Conservation (phyloP, 2,329 filamentous ascomycete species). For the Colletotrichum sp. region DNA sequence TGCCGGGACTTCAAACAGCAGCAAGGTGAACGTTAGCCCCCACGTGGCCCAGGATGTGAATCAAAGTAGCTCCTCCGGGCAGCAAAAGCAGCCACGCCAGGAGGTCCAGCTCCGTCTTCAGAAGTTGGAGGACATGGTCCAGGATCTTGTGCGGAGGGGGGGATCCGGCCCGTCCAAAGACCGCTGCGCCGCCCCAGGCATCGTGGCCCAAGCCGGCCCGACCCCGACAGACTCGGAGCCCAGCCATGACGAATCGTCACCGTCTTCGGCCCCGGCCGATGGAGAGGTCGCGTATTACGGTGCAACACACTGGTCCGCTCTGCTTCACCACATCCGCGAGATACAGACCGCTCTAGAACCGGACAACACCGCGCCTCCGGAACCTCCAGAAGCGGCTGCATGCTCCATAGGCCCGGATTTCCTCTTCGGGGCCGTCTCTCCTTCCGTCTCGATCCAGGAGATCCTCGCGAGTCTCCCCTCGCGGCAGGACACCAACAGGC, state of each 20-base stretch:
- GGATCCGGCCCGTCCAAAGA: background rate
- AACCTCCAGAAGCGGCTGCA: conserved; percentile 7
- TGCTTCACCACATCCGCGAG: conserved; percentile 46
- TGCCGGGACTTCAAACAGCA: background rate
- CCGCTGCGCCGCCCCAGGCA: background rate
- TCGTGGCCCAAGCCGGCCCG: background rate
- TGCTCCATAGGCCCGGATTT: conserved; percentile 33
- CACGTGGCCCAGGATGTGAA: background rate
- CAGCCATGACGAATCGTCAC: background rate
- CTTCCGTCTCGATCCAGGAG: conserved; percentile 31
- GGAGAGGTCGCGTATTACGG: conserved; percentile 33
- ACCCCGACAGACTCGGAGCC: conserved; percentile 7
- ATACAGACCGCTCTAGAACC: conserved; percentile 39
- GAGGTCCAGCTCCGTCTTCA: conserved; percentile 44
- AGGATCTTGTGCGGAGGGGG: conserved; percentile 29
- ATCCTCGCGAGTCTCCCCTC: conserved; percentile 37
- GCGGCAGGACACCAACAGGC: conserved; percentile 37
- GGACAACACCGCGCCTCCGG: background rate
- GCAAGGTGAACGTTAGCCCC: background rate
- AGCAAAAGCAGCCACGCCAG: conserved; percentile 23
- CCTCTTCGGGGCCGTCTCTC: conserved; percentile 30
- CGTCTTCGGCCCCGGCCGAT: background rate
- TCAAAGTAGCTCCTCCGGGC: background rate
- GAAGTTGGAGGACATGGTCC: conserved; percentile 46
- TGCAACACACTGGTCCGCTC: conserved; percentile 43